phyloP scores from a whole-genome alignment of 257 asterid genomes.

The Petunia secreta region DNA sequence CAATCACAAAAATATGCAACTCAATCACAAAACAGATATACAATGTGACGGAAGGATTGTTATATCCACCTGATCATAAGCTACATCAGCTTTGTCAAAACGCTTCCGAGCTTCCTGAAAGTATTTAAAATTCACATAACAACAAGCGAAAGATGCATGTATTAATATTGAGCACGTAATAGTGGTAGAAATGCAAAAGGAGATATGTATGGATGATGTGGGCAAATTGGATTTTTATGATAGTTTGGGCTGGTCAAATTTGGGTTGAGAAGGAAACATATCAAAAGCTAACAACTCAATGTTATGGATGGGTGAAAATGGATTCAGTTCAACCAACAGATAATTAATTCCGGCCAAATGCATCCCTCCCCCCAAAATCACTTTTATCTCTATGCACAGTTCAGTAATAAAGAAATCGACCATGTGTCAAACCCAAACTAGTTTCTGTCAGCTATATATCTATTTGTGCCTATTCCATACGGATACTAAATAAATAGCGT shows the following conservation, averaged over 20 bases:
- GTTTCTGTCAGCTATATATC: too few species aligned
- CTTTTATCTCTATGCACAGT: neutral
- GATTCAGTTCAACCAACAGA: neutral
- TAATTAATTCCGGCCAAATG: neutral
- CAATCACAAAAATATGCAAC: neutral
- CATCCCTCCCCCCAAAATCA: neutral
- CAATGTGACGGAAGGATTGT: slow-evolving; percentile 21
- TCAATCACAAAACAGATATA: neutral
- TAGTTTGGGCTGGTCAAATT: neutral
- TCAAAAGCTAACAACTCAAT: neutral
- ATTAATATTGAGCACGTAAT: neutral
- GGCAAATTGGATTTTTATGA: neutral
- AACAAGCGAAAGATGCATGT: neutral
- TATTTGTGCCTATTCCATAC: too few species aligned
- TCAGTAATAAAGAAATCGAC: neutral
- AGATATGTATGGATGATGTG: neutral
- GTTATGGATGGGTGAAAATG: neutral
- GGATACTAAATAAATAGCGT: too few species aligned
- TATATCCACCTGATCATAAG: slow-evolving; percentile 85
- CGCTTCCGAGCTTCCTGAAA: slow-evolving; percentile 96
- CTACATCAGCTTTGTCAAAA: slow-evolving; percentile 85
- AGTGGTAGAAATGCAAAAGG: neutral
- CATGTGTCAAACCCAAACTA: too few species aligned
- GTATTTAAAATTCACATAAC: slow-evolving; percentile 27
- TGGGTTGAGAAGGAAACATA: neutral